A percentile compares a stretch with the other conserved stretches of the same genome.
phyloP scores from a whole-genome alignment of 2,329 filamentous ascomycete genomes.

The Cercospora berteroae region DNA sequence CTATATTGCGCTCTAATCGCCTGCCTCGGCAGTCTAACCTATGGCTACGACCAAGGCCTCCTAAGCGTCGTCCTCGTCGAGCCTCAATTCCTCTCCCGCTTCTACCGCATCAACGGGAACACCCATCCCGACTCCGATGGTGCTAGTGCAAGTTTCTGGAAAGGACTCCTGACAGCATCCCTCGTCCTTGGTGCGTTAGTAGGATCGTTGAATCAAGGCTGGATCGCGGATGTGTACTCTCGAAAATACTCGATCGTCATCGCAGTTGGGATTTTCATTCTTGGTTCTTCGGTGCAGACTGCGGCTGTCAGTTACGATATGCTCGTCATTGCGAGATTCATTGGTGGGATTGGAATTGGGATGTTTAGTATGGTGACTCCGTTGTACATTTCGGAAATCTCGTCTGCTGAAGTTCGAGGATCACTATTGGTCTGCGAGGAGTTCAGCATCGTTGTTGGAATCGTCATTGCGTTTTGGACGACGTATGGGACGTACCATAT shows the following conservation, averaged over 20 bases:
- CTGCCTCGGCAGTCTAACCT: conserved; percentile 45
- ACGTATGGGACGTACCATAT: conserved; percentile 55
- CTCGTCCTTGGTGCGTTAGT: conserved; percentile 45
- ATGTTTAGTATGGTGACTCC: conserved; percentile 38
- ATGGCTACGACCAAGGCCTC: conserved; percentile 44
- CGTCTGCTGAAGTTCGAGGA: conserved; percentile 55
- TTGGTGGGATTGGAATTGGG: conserved; percentile 37
- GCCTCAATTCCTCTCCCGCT: conserved; percentile 45
- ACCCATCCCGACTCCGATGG: background rate
- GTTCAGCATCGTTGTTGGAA: conserved; percentile 49
- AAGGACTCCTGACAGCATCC: conserved; percentile 53
- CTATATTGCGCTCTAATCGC: conserved; percentile 52
- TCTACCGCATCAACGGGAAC: conserved; percentile 36
- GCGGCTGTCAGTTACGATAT: conserved; percentile 33
- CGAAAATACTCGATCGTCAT: conserved; percentile 46
- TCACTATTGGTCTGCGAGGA: conserved; percentile 50
- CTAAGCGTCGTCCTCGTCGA: conserved; percentile 46
- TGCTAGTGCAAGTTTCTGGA: conserved; percentile 60
- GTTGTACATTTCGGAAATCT: conserved; percentile 79
- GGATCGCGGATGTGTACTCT: conserved; percentile 44
- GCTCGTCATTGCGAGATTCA: conserved; percentile 35
- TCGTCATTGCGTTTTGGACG: conserved; percentile 55
- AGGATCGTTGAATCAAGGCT: conserved; percentile 34
- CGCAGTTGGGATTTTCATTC: conserved; percentile 43
- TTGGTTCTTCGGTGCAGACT: conserved; percentile 47